These are phyloP conservation scores for Blastobotrys capitulatus DNA, from an alignment of 1,139 yeast species.

Conservation along the genomic window DNA sequence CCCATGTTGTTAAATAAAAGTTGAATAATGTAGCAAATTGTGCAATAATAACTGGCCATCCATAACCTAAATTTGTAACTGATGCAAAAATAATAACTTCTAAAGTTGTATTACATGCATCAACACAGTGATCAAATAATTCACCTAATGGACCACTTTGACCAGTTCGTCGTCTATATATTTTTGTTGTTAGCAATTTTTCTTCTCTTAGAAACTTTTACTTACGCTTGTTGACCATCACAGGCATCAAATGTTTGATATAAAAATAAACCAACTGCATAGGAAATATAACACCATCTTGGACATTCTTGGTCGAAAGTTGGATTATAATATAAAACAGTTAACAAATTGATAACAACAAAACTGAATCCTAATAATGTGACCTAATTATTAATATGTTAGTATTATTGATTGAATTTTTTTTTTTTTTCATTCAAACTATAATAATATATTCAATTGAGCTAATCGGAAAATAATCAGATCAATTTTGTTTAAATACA, in stretches of 20 bases:
- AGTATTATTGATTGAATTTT: too few relatives aligned
- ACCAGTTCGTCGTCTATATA: conserved; percentile 60
- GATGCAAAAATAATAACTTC: conserved; percentile 70
- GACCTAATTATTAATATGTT: conserved; percentile 46
- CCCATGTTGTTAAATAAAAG: conserved; percentile 92
- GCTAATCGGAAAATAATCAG: too few relatives aligned
- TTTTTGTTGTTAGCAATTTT: neutral
- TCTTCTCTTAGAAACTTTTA: neutral
- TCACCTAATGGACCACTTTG: conserved; percentile 95
- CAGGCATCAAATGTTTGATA: conserved; percentile 96
- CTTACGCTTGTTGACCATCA: conserved; percentile 87
- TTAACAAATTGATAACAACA: conserved; percentile 55
- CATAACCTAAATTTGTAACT: conserved; percentile 66
- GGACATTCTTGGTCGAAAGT: conserved; percentile 54
- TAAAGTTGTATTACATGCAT: conserved; percentile 83
- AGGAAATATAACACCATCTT: conserved; percentile 74
- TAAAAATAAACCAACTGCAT: conserved; percentile 79
- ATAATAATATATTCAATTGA: too few relatives aligned
- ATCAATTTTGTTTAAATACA: too few relatives aligned
- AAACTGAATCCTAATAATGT: conserved; percentile 75
- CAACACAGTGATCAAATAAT: conserved; percentile 86
- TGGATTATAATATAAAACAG: conserved; percentile 74
- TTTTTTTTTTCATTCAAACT: too few relatives aligned
- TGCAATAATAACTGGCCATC: conserved; percentile 53
- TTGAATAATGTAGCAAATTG: conserved; percentile 75